Evolutionary conservation across 768 basidiomycete genomes (phyloP).

Genomic region (Naematelia aurantialba): DNA sequence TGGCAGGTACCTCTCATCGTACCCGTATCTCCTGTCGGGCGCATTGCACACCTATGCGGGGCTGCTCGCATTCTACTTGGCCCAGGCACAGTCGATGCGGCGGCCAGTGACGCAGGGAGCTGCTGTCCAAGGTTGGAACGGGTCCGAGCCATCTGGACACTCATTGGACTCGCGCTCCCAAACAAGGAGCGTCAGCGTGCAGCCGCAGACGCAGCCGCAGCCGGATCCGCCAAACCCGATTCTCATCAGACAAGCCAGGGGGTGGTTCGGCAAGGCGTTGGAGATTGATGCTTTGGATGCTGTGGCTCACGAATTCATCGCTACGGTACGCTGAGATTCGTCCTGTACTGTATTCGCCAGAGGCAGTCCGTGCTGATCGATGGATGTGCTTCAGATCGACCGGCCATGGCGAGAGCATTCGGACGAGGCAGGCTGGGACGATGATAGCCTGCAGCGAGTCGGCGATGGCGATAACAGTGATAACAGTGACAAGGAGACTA

Average conservation of each 20-base stretch:
- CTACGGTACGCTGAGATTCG: neutral
- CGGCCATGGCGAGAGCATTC: neutral
- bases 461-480: constrained; percentile 1
- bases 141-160: too few relatives aligned
- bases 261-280: constrained; percentile 33
- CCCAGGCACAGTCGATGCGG: constrained; percentile 36
- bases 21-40: constrained; percentile 79
- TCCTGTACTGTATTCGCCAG: too few relatives aligned
- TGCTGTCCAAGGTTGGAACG: too few relatives aligned
- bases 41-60: constrained; percentile 79
- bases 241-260: constrained; percentile 28
- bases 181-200: too few relatives aligned
- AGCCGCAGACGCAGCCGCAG: too few relatives aligned
- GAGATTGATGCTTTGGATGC: constrained; percentile 15
- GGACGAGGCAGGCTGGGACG: neutral
- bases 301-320: neutral
- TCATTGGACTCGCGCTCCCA: too few relatives aligned
- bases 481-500: constrained; percentile 1
- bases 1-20: constrained; percentile 70
- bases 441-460: neutral
- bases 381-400: neutral
- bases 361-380: neutral
- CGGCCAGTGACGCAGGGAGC: neutral
- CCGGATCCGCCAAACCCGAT: constrained; percentile 19
- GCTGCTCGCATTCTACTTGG: constrained; percentile 59